Conservation (phyloP, 2,329 filamentous ascomycete genomes). For the Pezicula rhizophila region DNA sequence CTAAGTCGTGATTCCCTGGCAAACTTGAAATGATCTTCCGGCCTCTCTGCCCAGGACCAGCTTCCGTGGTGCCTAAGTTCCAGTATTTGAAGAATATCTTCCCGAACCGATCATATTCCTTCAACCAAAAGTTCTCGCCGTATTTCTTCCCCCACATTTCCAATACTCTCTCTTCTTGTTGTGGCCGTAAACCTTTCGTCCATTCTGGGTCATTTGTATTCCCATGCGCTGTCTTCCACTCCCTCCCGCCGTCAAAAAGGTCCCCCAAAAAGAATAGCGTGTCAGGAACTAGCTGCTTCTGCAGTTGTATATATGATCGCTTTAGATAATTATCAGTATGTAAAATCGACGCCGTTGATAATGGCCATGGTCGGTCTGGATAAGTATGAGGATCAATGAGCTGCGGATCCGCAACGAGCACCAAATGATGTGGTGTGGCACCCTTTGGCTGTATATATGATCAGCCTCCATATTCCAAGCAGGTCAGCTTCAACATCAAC, state of each 20-base stretch:
- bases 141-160: constrained; percentile 70
- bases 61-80: constrained; percentile 48
- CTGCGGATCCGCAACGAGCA: constrained; percentile 67
- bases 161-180: constrained; percentile 46
- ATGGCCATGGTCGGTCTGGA: constrained; percentile 63
- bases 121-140: constrained; percentile 75
- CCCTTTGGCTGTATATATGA: constrained; percentile 55
- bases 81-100: constrained; percentile 74
- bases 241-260: constrained; percentile 88
- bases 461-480: constrained; percentile 12
- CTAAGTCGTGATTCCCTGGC: constrained; percentile 92
- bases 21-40: constrained; percentile 77
- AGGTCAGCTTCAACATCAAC: constrained; percentile 20
- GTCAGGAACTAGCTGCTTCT: constrained; percentile 72
- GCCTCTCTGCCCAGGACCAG: constrained; percentile 55
- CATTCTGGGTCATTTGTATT: constrained; percentile 54
- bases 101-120: constrained; percentile 82
- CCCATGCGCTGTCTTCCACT: constrained; percentile 74
- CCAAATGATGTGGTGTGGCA: constrained; percentile 70
- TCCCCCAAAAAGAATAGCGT: constrained; percentile 89
- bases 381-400: constrained; percentile 72
- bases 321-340: constrained; percentile 90
- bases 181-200: constrained; percentile 45
- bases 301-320: constrained; percentile 73
- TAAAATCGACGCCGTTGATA: constrained; percentile 58